A percentile compares a stretch with the other conserved stretches of the same genome.
Evolutionary conservation across 164 flowering plant genomes (phyloP).

Genomic region (Euptelea pleiosperma): DNA sequence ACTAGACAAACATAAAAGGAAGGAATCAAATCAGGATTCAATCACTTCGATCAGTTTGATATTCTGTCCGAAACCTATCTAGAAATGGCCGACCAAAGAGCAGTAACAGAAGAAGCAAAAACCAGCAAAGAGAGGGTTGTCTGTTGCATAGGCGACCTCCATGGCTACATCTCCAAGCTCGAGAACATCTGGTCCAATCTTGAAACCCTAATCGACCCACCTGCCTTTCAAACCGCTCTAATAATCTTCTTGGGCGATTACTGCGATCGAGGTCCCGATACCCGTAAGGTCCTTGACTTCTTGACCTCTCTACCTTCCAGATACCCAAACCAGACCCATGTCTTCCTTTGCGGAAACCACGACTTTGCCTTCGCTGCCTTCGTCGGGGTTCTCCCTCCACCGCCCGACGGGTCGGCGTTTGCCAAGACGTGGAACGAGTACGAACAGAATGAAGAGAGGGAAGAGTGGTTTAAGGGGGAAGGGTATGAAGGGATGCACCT

Average conservation of each 20-base stretch:
- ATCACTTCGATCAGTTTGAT: too few relatives aligned
- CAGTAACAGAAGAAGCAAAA: not conserved
- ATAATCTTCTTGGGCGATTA: conserved; percentile 93
- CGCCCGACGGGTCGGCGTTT: conserved; percentile 47
- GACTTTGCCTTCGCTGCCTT: conserved; percentile 88
- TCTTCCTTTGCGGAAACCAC: conserved; percentile 88
- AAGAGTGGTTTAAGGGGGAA: conserved; percentile 81
- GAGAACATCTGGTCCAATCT: conserved; percentile 77
- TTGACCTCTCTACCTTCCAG: conserved; percentile 51
- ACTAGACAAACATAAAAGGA: too few relatives aligned
- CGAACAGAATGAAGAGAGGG: conserved; percentile 63
- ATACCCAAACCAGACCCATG: conserved; percentile 77
- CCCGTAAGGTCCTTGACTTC: conserved; percentile 64
- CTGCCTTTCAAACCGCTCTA: conserved; percentile 50
- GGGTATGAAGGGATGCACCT: conserved; percentile 82
- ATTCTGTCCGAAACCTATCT: too few relatives aligned
- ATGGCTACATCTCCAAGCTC: conserved; percentile 80
- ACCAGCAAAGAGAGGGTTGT: conserved; percentile 14
- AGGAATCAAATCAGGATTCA: too few relatives aligned
- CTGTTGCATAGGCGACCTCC: conserved; percentile 87
- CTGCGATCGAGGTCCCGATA: conserved; percentile 89
- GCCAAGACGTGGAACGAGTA: conserved; percentile 75
- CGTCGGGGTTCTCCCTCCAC: conserved; percentile 53
- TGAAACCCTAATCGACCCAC: conserved; percentile 40
- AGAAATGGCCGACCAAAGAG: conserved; percentile 7